Percentiles rank a stretch among this genome's conserved stretches.
Evolutionary conservation across 352 stramenopile genomes (phyloP).

Genomic region (Pythium angustatum): DNA sequence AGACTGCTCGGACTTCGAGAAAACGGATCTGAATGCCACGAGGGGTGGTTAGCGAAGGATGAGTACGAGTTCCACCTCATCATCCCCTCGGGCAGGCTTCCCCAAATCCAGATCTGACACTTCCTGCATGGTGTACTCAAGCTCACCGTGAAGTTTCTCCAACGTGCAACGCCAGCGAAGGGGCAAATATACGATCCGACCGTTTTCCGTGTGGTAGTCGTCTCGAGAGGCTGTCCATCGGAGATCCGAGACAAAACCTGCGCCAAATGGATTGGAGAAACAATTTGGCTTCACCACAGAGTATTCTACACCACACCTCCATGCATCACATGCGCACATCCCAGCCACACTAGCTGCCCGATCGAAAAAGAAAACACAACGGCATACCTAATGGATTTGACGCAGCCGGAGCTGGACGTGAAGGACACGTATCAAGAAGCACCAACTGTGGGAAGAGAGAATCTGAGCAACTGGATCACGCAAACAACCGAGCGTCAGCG

Average conservation of each 20-base stretch:
- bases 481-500: background rate
- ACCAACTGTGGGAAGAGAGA: background rate
- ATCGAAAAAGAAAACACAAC: background rate
- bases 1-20: background rate
- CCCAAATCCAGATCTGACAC: background rate
- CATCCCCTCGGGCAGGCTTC: background rate
- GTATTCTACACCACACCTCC: background rate
- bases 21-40: background rate
- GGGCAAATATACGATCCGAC: background rate
- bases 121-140: background rate
- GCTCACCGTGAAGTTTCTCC: background rate
- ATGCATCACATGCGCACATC: background rate
- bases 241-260: background rate
- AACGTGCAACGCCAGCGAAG: background rate
- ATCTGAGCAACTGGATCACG: background rate
- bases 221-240: too few relatives aligned
- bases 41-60: background rate
- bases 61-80: background rate
- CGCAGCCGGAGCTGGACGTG: background rate
- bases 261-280: background rate
- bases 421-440: background rate
- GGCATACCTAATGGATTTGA: background rate
- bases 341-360: background rate
- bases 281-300: background rate
- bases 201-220: background rate